Evolutionary conservation across 805 yeast species (phyloP), one percentile per base, ranked within the genome.

Genomic region (Saccharomyces cerevisiae): DNA sequence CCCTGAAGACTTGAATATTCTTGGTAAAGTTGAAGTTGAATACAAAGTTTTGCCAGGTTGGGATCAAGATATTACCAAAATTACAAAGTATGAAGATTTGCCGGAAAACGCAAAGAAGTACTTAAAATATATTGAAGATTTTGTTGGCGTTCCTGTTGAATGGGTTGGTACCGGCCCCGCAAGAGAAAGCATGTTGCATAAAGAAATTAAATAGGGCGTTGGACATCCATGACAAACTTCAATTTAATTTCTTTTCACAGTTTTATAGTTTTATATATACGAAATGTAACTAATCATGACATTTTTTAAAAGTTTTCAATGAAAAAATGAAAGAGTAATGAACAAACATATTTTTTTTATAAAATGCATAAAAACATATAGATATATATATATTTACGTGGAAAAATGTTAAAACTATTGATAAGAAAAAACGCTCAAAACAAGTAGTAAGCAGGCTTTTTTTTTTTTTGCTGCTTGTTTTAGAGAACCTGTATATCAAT

Each of bases 101-200:
- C 99, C 99, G 49, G 84, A 78, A 69, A 85, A 88, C 63, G 96
- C 98, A 49, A 81, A 87, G 76, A 80, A 80, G 60, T 94, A 94
- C 74, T 78, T 94, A 73, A 77, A 80, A 61, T 94, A 73, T 71
- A 92, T 94, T 66, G 98, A 90, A 74, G 85, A 89, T 59, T 91
- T 79, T 67, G 77, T 91, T 58, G 78, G 79, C 50, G 92, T 89
- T 55, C 96, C 96, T 54, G 80, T 94, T 59, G 87, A 86, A 71
- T 94, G 97, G 97, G 94, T 94, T 58, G 99, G 99, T 70, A 94
- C 96, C 55, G 99, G 99, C 59, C 97, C 99, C 59, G 96, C 89
- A 52, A 87, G 98, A 76, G 96, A 87, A 54, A 83, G 91, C 41
- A 91, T 90, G 97, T 79, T 90, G 63, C 83, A 81, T 62, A 85